Conservation (phyloP, 1,284 basidiomycete species). For the Trichosporon sp. region DNA sequence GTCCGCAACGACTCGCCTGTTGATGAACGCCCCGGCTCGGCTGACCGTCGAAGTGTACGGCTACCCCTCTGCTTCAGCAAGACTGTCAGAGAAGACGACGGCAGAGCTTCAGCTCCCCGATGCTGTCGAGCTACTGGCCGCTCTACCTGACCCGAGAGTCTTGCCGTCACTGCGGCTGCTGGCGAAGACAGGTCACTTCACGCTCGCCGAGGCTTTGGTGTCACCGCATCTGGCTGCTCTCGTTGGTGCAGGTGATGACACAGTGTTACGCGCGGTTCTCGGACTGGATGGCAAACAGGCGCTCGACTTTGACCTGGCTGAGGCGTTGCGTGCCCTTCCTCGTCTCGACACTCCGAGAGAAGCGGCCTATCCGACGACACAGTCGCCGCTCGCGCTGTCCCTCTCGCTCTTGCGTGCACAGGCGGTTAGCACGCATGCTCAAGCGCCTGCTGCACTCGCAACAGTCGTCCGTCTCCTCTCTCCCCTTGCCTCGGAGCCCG, state of each 20-base stretch:
- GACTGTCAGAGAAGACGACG: not conserved
- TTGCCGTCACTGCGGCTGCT: not conserved
- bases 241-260: not conserved
- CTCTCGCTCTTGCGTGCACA: slow-evolving; percentile 24
- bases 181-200: not conserved
- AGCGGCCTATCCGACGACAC: slow-evolving; percentile 16
- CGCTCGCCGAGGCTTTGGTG: not conserved
- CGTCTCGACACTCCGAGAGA: slow-evolving; percentile 1
- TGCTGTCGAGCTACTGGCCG: not conserved
- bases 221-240: not conserved
- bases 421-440: slow-evolving; percentile 18
- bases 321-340: not conserved
- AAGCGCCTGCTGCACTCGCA: slow-evolving; percentile 19
- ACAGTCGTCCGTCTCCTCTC: not conserved
- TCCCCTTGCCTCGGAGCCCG: not conserved
- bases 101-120: not conserved
- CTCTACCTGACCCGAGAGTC: not conserved
- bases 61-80: not conserved
- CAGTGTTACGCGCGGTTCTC: not conserved
- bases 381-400: not conserved
- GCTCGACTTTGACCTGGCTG: not conserved
- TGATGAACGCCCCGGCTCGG: not conserved
- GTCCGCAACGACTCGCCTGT: not conserved
- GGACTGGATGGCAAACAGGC: not conserved
- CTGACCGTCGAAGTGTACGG: slow-evolving; percentile 2